Base-by-base conservation (phyloP, 768 basidiomycete species). In the Mycena sanguinolenta region DNA sequence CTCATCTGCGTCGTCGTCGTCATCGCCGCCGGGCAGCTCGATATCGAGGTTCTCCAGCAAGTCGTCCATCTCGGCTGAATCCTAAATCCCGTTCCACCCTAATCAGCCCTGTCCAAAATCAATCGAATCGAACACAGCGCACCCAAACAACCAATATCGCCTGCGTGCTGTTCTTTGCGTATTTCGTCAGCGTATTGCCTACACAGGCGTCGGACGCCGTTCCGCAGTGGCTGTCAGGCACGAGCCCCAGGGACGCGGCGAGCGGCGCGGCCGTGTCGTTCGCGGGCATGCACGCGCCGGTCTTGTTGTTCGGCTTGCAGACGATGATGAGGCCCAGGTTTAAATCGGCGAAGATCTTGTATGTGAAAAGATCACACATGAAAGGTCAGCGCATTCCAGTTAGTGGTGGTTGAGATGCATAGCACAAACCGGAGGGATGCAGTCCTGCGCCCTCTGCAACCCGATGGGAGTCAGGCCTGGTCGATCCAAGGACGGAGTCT, bases 321-420 rank as follows among this genome's bases (percentile, higher is more conserved):
- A 32, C 49, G 21, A 61, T 28, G 59, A 61, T 61, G 44, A 61
- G 36, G 34, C 59, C 59, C 30, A 61, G 49, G 44, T 61, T 61
- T 5, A 61, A 23, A 49, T 61, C 44, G 44, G 59, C 49, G 30
- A 61, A 61, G 5, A 61, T 30, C 59, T 61, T n/a, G n/a, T n/a
- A n/a, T n/a, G n/a, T n/a, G n/a, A n/a, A n/a, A n/a, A n/a, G n/a
- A n/a, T n/a, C n/a, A n/a, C n/a, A n/a, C n/a, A n/a, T n/a, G n/a
- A n/a, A n/a, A n/a, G n/a, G n/a, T n/a, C n/a, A n/a, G n/a, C n/a
- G n/a, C n/a, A n/a, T n/a, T n/a, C n/a, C n/a, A n/a, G n/a, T n/a
- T n/a, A n/a, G n/a, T n/a, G n/a, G n/a, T n/a, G n/a, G 59, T 34
- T 30, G 50, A 61, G 25, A 58, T 58, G 12, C 6, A 58, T 39